Evolutionary conservation across 1,139 yeast genomes (phyloP).

Genomic region (Diutina rugosa): DNA sequence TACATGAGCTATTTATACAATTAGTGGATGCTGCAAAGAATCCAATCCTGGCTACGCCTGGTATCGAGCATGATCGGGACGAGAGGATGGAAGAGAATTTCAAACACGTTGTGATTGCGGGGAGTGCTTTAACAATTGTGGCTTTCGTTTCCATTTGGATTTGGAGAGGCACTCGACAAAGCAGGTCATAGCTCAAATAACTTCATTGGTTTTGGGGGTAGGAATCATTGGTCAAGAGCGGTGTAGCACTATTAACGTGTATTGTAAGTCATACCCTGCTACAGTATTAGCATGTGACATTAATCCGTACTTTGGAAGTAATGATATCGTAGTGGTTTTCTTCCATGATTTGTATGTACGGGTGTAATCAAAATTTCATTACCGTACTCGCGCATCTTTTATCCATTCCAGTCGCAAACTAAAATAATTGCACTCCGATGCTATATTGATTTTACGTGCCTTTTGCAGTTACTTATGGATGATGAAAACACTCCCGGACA

Average conservation of each 20-base stretch:
- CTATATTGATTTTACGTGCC: background rate
- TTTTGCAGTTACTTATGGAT: background rate
- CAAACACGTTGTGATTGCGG: slow-evolving; percentile 40
- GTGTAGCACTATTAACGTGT: too few species aligned
- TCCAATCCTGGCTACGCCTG: slow-evolving; percentile 75
- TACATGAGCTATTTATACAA: slow-evolving; percentile 76
- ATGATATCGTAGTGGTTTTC: too few species aligned
- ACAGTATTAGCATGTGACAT: too few species aligned
- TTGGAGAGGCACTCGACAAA: slow-evolving; percentile 19
- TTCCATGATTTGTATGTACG: too few species aligned
- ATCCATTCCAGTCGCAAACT: background rate
- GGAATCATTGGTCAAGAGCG: too few species aligned
- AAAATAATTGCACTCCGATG: background rate
- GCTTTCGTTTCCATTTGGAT: slow-evolving; percentile 48
- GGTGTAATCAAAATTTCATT: too few species aligned
- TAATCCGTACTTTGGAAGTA: too few species aligned
- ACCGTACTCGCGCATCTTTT: too few species aligned
- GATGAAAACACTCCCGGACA: background rate
- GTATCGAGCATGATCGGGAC: slow-evolving; percentile 58
- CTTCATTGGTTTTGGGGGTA: too few species aligned
- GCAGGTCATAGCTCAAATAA: background rate
- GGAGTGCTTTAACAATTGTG: slow-evolving; percentile 57
- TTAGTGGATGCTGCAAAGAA: slow-evolving; percentile 77
- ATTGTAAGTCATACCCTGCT: too few species aligned
- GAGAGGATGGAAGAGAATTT: slow-evolving; percentile 30